Conservation (phyloP, 106 monocot species). For the Dendrobium huoshanense region DNA sequence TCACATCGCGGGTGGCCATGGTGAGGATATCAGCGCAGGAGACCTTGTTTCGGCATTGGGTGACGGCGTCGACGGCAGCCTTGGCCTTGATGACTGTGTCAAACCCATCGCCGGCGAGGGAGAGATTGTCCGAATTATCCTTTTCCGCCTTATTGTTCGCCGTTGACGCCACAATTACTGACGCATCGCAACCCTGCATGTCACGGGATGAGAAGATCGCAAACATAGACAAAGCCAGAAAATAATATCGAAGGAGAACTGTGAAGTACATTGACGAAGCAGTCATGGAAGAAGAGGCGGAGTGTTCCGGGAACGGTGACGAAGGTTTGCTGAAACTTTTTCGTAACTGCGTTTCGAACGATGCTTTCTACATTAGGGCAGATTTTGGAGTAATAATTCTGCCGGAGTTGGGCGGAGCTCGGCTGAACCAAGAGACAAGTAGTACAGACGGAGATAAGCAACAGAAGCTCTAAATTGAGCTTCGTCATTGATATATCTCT, state of each 20-base stretch:
- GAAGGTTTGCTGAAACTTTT: conserved; percentile 64
- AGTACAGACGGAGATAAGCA: not conserved
- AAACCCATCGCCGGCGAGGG: conserved; percentile 85
- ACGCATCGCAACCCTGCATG: conserved; percentile 80
- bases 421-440: not conserved
- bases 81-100: conserved; percentile 87
- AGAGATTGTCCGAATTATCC: conserved; percentile 73
- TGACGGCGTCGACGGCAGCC: conserved; percentile 82
- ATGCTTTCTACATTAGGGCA: conserved; percentile 83
- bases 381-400: conserved; percentile 53
- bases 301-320: conserved; percentile 66
- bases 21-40: conserved; percentile 93
- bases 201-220: not conserved
- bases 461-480: not conserved
- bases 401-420: conserved; percentile 41
- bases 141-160: conserved; percentile 73
- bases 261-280: conserved; percentile 46
- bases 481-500: not conserved
- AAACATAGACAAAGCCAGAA: no score
- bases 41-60: conserved; percentile 74
- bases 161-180: conserved; percentile 57
- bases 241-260: not conserved
- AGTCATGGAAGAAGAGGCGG: conserved; percentile 92
- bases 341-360: conserved; percentile 41
- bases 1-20: conserved; percentile 71